phyloP scores from a whole-genome alignment of 2,329 filamentous ascomycete genomes.

The Fusarium incarnatum region DNA sequence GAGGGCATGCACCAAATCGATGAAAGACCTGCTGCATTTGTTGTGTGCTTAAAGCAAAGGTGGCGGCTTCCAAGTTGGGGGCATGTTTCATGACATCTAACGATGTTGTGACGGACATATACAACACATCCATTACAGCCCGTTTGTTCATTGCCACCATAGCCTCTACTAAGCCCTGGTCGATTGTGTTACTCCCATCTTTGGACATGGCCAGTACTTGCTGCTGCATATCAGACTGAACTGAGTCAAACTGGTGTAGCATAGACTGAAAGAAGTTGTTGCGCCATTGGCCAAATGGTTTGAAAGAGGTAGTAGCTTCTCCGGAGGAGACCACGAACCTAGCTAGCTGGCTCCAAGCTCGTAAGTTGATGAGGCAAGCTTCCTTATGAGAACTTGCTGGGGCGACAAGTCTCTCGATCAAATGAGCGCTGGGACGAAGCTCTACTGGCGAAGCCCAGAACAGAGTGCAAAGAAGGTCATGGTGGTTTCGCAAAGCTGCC shows the following conservation, averaged over 20 bases:
- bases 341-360: conserved; percentile 72
- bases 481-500: conserved; percentile 74
- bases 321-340: conserved; percentile 66
- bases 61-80: conserved; percentile 58
- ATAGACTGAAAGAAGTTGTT: conserved; percentile 68
- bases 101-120: conserved; percentile 61
- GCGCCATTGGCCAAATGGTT: conserved; percentile 61
- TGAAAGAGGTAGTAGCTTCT: conserved; percentile 62
- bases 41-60: conserved; percentile 61
- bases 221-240: conserved; percentile 66
- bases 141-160: conserved; percentile 65
- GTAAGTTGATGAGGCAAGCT: conserved; percentile 72
- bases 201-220: conserved; percentile 64
- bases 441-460: conserved; percentile 72
- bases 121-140: conserved; percentile 64
- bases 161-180: conserved; percentile 59
- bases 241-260: conserved; percentile 67
- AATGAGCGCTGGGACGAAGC: conserved; percentile 63
- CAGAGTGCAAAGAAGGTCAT: conserved; percentile 74
- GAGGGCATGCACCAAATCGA: conserved; percentile 57
- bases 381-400: conserved; percentile 73
- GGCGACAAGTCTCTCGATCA: conserved; percentile 69
- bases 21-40: conserved; percentile 65
- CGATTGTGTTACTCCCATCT: conserved; percentile 57
- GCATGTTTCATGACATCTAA: conserved; percentile 63